Evolutionary conservation across 352 stramenopile genomes (phyloP), one percentile per base, ranked within the genome.

Genomic region (Phytophthora cajani): DNA sequence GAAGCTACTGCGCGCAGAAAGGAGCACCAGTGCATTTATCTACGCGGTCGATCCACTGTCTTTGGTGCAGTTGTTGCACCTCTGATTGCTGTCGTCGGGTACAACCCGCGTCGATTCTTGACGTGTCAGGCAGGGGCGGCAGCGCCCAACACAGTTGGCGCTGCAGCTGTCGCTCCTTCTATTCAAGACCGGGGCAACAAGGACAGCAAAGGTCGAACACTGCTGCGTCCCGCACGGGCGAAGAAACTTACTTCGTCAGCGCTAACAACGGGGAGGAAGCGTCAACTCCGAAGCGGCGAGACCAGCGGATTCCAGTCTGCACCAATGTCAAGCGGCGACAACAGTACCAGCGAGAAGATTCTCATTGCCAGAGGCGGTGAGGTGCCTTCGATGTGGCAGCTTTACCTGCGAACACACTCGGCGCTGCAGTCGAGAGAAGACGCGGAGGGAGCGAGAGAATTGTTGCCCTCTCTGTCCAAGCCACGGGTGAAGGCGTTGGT

Each of bases 1-100:
- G 74, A 85, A 10, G 85, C 61, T 51, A 74, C 75, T 21, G 74
- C 68, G 36, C 69, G 75, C 5, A 76, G 82, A 47, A 89, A 87
- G 52, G 75, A 81, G 56, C 75, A 74, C 30, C 84, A 89, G 56
- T 88, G 82, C 42, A 50, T 90, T 30, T 92, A 89, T 42, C 68
- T 92, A 32, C 75, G 79, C 9, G 84, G 82, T 12, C 62, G 71
- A 23, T 63, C 72, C 2, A 87, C 80, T 0, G 67, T 90, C 5
- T 90, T 88, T 51, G 67, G 75, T 38, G 74, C 79, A 2, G 57
- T 90, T 23, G 63, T 90, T 6, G 54, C 68, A 17, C 79, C 77
- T 23, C 74, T 85, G 58, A 80, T 91, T 8, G 84, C 68, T 33
- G 75, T 66, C 10, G 70, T 78, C 17, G 77, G 72, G 16, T 90